Conservation (phyloP, 768 basidiomycete genomes). For the Lactarius sp. region DNA sequence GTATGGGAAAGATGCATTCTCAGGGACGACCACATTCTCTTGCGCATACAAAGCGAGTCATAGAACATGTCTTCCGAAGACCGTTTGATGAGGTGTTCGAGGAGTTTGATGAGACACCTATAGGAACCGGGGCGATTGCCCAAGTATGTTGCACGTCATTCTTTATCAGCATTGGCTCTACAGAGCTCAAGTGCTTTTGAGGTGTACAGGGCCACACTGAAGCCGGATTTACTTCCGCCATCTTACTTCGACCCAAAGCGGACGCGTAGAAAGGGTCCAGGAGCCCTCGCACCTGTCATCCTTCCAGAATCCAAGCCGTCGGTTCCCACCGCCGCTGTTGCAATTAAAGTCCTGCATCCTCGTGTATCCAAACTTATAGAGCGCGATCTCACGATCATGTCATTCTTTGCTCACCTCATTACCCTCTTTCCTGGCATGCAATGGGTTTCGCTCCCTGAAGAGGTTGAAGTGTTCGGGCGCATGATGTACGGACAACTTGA, state of each 20-base stretch:
- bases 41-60: slow-evolving; percentile 69
- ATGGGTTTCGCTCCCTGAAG: slow-evolving; percentile 94
- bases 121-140: slow-evolving; percentile 98
- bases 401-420: slow-evolving; percentile 78
- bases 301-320: slow-evolving; percentile 55
- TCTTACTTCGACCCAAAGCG: slow-evolving; percentile 78
- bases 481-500: slow-evolving; percentile 98
- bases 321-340: slow-evolving; percentile 82
- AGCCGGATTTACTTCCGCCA: slow-evolving; percentile 77
- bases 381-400: slow-evolving; percentile 93
- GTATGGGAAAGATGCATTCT: slow-evolving; percentile 84
- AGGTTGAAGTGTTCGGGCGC: slow-evolving; percentile 87
- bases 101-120: slow-evolving; percentile 78
- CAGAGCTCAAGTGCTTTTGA: slow-evolving; percentile 28
- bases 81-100: slow-evolving; percentile 89
- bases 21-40: slow-evolving; percentile 78
- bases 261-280: slow-evolving; percentile 41
- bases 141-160: slow-evolving; percentile 46
- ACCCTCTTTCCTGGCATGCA: slow-evolving; percentile 86
- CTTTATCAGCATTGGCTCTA: neutral
- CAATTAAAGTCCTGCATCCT: slow-evolving; percentile 95
- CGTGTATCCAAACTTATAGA: slow-evolving; percentile 73
- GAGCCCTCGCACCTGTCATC: slow-evolving; percentile 48
- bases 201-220: slow-evolving; percentile 88
- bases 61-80: slow-evolving; percentile 78